A percentile compares a stretch with the other conserved stretches of the same genome.
Evolutionary conservation across 2,329 filamentous ascomycete species (phyloP).

Genomic region (Chaetomiaceae sp.): DNA sequence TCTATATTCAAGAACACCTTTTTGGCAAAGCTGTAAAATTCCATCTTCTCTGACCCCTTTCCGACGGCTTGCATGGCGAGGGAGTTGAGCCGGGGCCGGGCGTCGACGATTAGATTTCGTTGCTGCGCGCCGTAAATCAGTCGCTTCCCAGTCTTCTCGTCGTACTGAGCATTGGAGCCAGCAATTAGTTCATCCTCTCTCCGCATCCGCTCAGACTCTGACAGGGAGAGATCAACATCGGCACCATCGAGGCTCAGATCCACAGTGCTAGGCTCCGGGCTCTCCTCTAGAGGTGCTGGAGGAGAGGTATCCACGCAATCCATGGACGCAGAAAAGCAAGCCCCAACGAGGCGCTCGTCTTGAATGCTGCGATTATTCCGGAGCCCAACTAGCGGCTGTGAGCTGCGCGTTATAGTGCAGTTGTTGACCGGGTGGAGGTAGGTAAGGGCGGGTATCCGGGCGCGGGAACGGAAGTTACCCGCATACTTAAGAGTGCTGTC

Average conservation of each 20-base stretch:
- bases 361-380: constrained; percentile 86
- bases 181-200: constrained; percentile 63
- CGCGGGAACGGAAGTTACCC: constrained; percentile 78
- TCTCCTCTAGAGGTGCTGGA: constrained; percentile 30
- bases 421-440: constrained; percentile 97
- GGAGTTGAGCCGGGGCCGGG: constrained; percentile 88
- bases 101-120: constrained; percentile 91
- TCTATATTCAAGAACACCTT: constrained; percentile 94
- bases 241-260: constrained; percentile 36
- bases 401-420: constrained; percentile 91
- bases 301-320: constrained; percentile 36
- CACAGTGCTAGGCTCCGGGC: constrained; percentile 44
- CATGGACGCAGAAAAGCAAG: constrained; percentile 74
- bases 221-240: constrained; percentile 43
- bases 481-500: constrained; percentile 96
- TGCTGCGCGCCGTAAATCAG: constrained; percentile 87
- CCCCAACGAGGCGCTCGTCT: constrained; percentile 86
- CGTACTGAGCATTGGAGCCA: constrained; percentile 43
- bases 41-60: constrained; percentile 94
- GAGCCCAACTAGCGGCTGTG: constrained; percentile 83
- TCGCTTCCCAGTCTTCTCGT: constrained; percentile 55
- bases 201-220: constrained; percentile 56
- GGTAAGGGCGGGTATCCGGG: constrained; percentile 80
- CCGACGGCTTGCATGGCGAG: constrained; percentile 91
- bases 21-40: constrained; percentile 85